Evolutionary conservation across 208 protist species (phyloP), one percentile per base, ranked within the genome.

Genomic region (Vickermania spadyakhi): DNA sequence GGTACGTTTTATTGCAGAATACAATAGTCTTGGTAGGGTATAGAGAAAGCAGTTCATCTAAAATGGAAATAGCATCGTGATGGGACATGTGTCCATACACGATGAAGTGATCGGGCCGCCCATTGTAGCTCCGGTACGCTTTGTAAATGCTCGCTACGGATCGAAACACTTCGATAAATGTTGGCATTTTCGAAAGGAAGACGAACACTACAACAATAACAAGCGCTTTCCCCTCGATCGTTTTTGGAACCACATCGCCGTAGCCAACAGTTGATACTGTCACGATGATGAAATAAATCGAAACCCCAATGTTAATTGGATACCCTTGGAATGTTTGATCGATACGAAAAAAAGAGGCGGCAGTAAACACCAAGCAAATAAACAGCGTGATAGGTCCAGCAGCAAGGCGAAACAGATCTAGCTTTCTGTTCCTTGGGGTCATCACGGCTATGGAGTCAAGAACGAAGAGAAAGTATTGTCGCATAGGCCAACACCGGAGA

Each of bases 391-490:
- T 42, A 1, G 81, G 79, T n/a, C 66, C 77, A 3, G 81, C 73
- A 18, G 77, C 76, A 7, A 87, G 58, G 0, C 82, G 81, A 30
- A 90, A 54, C 21, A 94, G 56, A 60, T 91, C 84, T 2, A 94
- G 56, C 58, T 79, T 76, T 30, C 75, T 66, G 62, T 85, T 82
- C 0, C 74, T 71, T 7, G 73, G 63, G 29, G 65, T 72, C 67
- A 94, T 73, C 41, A 88, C 66, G 0, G 75, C 81, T 3, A 90
- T 58, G 3, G 81, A 81, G 61, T 94, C 87, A 4, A 94, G 58
- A 29, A 94, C 79, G 41, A 91, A 86, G 18, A 91, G 75, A 56
- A 91, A 84, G 68, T 94, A 94, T 62, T 91, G 84, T 42, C 87
- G 70, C 72, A 94, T 77, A 3, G 87, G 77, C 84, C 87, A 94